Conservation (phyloP, 495 filamentous ascomycete genomes). For the Hyaloscypha variabilis region DNA sequence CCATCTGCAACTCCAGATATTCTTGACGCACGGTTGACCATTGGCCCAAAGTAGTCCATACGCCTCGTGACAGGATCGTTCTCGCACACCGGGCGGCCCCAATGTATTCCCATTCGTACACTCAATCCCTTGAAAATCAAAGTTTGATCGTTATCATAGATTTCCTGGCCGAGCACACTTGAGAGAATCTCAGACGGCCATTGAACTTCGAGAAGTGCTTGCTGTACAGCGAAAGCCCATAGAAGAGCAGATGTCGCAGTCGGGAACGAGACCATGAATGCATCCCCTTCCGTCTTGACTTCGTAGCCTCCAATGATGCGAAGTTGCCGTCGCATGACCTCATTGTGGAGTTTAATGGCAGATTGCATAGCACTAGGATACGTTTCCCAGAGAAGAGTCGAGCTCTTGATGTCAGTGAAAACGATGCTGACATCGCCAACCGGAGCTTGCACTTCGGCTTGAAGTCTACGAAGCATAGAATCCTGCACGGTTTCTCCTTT, state of each 20-base stretch:
- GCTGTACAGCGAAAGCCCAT: conserved; percentile 96
- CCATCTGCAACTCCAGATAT: conserved; percentile 95
- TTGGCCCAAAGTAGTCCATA: conserved; percentile 99
- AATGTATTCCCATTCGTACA: conserved; percentile 97
- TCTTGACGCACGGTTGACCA: conserved; percentile 96
- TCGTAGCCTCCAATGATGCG: conserved; percentile 95
- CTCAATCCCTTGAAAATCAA: conserved; percentile 91
- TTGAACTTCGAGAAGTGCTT: conserved; percentile 77
- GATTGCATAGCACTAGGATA: conserved; percentile 93
- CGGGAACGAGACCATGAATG: conserved; percentile 98
- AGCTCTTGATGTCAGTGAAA: conserved; percentile 99
- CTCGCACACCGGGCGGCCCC: conserved; percentile 91
- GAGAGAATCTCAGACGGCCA: conserved; percentile 94
- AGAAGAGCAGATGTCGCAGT: conserved; percentile 91
- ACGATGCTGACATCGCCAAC: conserved; percentile 89
- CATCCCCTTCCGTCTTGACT: conserved; percentile 99
- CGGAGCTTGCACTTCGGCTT: conserved; percentile 86
- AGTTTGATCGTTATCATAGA: conserved; percentile 80
- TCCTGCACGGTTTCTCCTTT: conserved; percentile 73
- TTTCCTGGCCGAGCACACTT: conserved; percentile 80
- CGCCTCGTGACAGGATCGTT: conserved; percentile 93
- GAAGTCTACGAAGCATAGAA: conserved; percentile 80
- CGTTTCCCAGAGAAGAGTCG: conserved; percentile 94
- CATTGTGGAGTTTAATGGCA: conserved; percentile 94
- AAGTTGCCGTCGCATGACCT: conserved; percentile 90